phyloP scores from a whole-genome alignment of 768 basidiomycete genomes.

The Mycena floridula region DNA sequence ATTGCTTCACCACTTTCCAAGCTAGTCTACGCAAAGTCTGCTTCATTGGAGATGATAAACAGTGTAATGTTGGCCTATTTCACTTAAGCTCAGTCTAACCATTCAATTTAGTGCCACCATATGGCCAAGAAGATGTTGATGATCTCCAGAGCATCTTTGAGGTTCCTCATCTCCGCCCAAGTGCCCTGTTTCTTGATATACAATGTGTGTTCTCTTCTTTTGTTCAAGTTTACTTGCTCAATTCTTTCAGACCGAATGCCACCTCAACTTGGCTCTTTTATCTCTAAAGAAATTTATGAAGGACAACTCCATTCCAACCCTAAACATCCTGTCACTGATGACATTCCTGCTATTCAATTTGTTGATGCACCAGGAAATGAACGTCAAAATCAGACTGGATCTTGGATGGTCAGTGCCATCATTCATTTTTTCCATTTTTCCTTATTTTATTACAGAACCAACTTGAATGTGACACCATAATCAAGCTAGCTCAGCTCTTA shows the following conservation, averaged over 20 bases:
- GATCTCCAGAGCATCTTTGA: slow-evolving; percentile 77
- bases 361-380: slow-evolving; percentile 46
- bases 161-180: slow-evolving; percentile 46
- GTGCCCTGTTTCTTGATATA: slow-evolving; percentile 55
- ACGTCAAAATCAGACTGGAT: slow-evolving; percentile 18
- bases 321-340: slow-evolving; percentile 40
- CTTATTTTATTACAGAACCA: slow-evolving; percentile 41
- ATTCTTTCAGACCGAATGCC: slow-evolving; percentile 70
- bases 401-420: slow-evolving; percentile 25
- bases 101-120: slow-evolving; percentile 60
- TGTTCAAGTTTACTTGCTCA: slow-evolving; percentile 4
- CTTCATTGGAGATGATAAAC: slow-evolving; percentile 65
- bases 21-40: slow-evolving; percentile 41
- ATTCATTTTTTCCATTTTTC: not conserved
- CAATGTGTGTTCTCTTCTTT: slow-evolving; percentile 54
- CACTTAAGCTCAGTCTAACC: slow-evolving; percentile 10
- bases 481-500: slow-evolving; percentile 53
- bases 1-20: slow-evolving; percentile 30
- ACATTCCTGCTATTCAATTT: slow-evolving; percentile 52
- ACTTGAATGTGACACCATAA: slow-evolving; percentile 47
- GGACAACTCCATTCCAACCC: slow-evolving; percentile 48
- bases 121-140: slow-evolving; percentile 64
- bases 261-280: slow-evolving; percentile 67
- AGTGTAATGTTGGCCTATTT: slow-evolving; percentile 36
- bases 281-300: slow-evolving; percentile 65